phyloP scores from a whole-genome alignment of 371 early-diverging fungal genomes.

The Mucor irregularis region DNA sequence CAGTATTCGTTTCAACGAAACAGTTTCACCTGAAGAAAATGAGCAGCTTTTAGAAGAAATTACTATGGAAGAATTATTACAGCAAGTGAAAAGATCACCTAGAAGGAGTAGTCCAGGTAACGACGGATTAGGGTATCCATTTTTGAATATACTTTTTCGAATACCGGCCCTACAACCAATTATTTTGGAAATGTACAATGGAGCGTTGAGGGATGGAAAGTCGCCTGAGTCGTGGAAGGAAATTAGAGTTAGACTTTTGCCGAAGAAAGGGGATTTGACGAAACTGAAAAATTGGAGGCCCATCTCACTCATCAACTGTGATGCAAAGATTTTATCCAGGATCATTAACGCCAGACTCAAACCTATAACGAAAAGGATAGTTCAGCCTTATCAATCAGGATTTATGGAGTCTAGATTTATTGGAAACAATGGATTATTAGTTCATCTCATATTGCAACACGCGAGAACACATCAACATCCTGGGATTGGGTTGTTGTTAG shows the following conservation, averaged over 20 bases:
- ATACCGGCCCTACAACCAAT: not conserved
- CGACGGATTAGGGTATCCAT: slow-evolving; percentile 2
- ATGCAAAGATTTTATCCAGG: slow-evolving; percentile 6
- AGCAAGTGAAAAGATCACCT: not conserved
- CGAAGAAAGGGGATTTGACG: not conserved
- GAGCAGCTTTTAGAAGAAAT: not conserved
- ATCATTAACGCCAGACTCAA: not conserved
- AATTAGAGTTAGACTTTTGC: not conserved
- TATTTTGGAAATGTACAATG: not conserved
- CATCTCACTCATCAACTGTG: slow-evolving; percentile 3
- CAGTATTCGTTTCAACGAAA: not conserved
- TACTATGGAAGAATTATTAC: not conserved
- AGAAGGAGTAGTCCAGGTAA: not conserved
- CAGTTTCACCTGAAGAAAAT: too few relatives aligned
- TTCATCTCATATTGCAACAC: not conserved
- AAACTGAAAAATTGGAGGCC: slow-evolving; percentile 24
- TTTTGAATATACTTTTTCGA: not conserved
- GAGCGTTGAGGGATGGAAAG: not conserved
- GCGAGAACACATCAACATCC: not conserved
- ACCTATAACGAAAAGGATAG: not conserved
- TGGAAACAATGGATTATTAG: not conserved
- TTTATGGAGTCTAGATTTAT: slow-evolving; percentile 11
- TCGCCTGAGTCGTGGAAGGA: not conserved
- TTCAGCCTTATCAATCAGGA: slow-evolving; percentile 1
- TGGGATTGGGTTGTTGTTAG: slow-evolving; percentile 9